Conservation (phyloP, 345 rosid genomes). For the Sapria himalayana region DNA sequence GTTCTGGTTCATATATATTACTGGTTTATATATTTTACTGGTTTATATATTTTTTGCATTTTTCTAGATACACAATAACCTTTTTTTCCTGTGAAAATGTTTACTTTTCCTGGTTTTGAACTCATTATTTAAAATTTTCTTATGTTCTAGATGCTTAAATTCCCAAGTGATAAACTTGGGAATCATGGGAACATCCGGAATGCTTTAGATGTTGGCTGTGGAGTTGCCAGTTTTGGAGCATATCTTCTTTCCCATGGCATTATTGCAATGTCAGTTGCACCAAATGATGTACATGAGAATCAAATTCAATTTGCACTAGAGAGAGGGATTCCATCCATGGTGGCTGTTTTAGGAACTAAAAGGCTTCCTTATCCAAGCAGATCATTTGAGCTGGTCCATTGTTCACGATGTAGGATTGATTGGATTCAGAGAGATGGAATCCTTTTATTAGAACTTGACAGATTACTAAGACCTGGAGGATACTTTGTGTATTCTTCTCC, state of each 20-base stretch:
- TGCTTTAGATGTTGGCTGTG: constrained; percentile 96
- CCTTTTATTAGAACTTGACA: constrained; percentile 77
- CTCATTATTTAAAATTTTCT: constrained; percentile 10
- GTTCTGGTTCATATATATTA: too few species aligned
- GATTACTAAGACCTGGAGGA: constrained; percentile 91
- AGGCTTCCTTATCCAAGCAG: constrained; percentile 93
- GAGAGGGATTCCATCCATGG: constrained; percentile 84
- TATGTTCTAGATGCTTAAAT: constrained; percentile 89
- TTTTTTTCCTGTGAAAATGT: too few species aligned
- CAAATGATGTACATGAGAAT: constrained; percentile 94
- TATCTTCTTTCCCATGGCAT: constrained; percentile 71
- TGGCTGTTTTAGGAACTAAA: constrained; percentile 90
- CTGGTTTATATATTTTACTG: too few species aligned
- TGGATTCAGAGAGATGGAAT: constrained; percentile 98
- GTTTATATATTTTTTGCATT: too few species aligned
- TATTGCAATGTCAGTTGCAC: constrained; percentile 88
- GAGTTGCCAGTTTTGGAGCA: constrained; percentile 99
- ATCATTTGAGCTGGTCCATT: constrained; percentile 93
- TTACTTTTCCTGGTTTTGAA: neutral
- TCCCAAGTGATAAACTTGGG: constrained; percentile 68
- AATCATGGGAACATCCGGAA: constrained; percentile 62
- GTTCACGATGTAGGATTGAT: constrained; percentile 91
- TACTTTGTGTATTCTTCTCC: constrained; percentile 94
- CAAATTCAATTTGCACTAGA: constrained; percentile 96
- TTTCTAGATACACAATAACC: too few species aligned